Conservation (phyloP, 2,329 filamentous ascomycete species). For the Arthrobotrys iridis region DNA sequence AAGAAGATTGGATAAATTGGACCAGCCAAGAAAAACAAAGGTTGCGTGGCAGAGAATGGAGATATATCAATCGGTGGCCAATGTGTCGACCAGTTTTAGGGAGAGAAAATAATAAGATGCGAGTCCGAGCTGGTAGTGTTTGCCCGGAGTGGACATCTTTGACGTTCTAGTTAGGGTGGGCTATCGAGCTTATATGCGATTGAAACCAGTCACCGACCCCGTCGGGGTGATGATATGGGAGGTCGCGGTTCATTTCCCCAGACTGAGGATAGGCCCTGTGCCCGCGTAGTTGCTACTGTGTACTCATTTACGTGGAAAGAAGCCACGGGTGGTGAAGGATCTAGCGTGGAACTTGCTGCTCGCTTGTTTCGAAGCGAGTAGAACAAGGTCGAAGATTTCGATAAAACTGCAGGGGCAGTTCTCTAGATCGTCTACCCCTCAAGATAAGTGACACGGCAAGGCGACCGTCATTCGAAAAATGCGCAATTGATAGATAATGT, state of each 20-base stretch:
- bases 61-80: background rate
- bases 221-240: background rate
- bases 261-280: background rate
- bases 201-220: background rate
- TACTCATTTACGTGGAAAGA: constrained; percentile 26
- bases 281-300: constrained; percentile 49
- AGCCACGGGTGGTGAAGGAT: constrained; percentile 37
- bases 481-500: too few relatives aligned
- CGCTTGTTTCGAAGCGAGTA: constrained; percentile 51
- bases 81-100: background rate
- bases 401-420: constrained; percentile 12
- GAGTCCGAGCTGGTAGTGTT: background rate
- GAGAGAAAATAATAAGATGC: too few relatives aligned
- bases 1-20: background rate
- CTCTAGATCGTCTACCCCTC: background rate
- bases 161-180: background rate
- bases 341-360: constrained; percentile 11
- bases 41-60: background rate
- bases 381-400: constrained; percentile 44
- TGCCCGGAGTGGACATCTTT: background rate
- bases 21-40: background rate
- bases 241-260: constrained; percentile 16
- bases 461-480: too few relatives aligned
- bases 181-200: constrained; percentile 1
- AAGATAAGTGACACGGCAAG: background rate